These are phyloP conservation scores for Leccinum boreale DNA, from an alignment of 768 basidiomycete species.

Conservation along the genomic window DNA sequence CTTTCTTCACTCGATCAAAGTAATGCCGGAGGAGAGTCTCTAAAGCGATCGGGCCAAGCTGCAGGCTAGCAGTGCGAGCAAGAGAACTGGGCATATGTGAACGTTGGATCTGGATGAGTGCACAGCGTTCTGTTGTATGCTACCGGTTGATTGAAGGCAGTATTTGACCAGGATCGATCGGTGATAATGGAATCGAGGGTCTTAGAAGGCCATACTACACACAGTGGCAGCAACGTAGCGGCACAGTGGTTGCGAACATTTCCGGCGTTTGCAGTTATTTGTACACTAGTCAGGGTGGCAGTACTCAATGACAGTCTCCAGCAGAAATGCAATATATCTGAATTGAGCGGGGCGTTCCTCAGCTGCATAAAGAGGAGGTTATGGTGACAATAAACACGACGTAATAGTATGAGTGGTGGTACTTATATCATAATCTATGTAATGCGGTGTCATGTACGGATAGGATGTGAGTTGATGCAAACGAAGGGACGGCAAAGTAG, in stretches of 20 bases:
- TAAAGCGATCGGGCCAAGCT: constrained; percentile 67
- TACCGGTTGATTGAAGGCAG: background rate
- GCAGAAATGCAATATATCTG: background rate
- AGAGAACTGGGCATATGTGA: constrained; percentile 47
- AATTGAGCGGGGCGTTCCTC: constrained; percentile 28
- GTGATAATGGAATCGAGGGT: no score
- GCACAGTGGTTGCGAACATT: no score
- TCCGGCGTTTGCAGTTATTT: no score
- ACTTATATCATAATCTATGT: constrained; percentile 31
- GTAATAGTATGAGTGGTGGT: constrained; percentile 26
- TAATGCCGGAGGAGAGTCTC: constrained; percentile 87
- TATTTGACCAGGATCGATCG: no score
- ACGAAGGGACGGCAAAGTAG: constrained; percentile 23
- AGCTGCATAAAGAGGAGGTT: constrained; percentile 10
- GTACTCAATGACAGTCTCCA: no score
- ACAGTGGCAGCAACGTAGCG: no score
- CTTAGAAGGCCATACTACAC: no score
- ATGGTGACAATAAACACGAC: constrained; percentile 12
- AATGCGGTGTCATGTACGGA: constrained; percentile 15
- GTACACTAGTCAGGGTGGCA: no score
- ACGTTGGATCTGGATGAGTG: background rate
- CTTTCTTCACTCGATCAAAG: constrained; percentile 58
- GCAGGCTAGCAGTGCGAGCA: constrained; percentile 58
- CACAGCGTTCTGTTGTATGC: background rate
- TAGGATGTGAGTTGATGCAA: constrained; percentile 13